phyloP scores from a whole-genome alignment of 306 rosid species.

The Hylodesmum podocarpum region DNA sequence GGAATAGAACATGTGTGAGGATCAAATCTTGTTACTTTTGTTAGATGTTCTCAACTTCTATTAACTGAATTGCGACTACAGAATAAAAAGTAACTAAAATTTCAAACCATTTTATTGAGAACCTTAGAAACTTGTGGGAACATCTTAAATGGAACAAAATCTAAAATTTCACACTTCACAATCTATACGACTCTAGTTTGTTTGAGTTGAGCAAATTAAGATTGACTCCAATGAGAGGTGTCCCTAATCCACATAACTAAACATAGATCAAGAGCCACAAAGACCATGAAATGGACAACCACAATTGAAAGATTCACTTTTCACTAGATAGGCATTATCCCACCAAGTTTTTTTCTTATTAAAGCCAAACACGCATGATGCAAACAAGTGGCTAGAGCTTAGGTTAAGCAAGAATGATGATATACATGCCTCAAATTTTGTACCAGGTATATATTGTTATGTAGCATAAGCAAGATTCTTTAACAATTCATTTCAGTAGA shows the following conservation, averaged over 20 bases:
- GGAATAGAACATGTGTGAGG: background rate
- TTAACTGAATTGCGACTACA: background rate
- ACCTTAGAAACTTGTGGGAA: background rate
- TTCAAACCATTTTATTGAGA: background rate
- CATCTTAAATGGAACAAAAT: background rate
- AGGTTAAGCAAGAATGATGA: background rate
- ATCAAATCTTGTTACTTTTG: background rate
- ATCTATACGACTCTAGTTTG: background rate
- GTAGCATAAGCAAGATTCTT: conserved; percentile 29
- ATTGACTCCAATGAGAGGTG: background rate
- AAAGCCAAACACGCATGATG: conserved; percentile 4
- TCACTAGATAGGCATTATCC: conserved; percentile 27
- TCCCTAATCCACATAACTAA: background rate
- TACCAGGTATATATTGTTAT: conserved; percentile 20
- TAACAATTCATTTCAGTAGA: background rate
- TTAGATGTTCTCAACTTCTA: background rate
- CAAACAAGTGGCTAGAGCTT: conserved; percentile 28
- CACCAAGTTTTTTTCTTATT: background rate
- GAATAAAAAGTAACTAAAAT: background rate
- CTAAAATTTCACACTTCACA: background rate
- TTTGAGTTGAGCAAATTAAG: background rate
- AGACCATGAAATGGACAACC: conserved; percentile 38
- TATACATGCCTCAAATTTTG: conserved; percentile 19
- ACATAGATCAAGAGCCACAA: background rate
- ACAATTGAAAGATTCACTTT: conserved; percentile 25